Base-by-base conservation (phyloP, 78 protist species). In the Emiliania huxleyi region DNA sequence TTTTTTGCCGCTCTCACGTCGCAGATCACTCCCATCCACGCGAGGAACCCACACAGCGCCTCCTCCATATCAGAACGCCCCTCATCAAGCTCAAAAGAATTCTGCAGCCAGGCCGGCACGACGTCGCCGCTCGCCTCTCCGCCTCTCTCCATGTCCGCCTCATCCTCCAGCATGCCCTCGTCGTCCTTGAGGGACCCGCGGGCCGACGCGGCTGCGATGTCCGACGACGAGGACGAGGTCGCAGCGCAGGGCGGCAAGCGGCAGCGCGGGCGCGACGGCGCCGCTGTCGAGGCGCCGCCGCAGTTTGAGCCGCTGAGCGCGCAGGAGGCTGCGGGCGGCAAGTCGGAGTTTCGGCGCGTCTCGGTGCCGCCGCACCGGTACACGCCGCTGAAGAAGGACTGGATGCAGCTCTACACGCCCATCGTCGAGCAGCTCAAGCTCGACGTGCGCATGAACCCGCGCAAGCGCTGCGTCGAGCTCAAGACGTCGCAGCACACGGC, bases 341-440 rank as follows among this genome's bases (percentile, higher is more conserved):
- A 33, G 55, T 0, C 21, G 2, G 89, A 93, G 62, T 29, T n/a
- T 42, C 93, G 97, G n/a, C 22, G 62, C 3, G 90, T 98, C 2
- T 84, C 46, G 26, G 95, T 98, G n/a, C 99, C 99, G 0, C 52
- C 93, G 22, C 95, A 98, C 92, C 93, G 99, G 4, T 90, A 92
- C 85, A 95, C 99, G 33, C 99, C 99, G 33, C 95, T 99, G 42
- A 95, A 96, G 77, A 56, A 95, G 0, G 62, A 95, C 44, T 99
- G 99, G 99, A 62, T 93, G 83, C 94, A 95, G 81, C 94, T 99
- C 4, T 98, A 97, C 94, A 94, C 95, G 52, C 99, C 99, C 29
- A 87, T 99, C 15, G 99, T 99, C 37, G 95, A 96, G 49, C 98
- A 99, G 49, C 83, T 98, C 92, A 95, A 95, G 90, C 69, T 21